These are phyloP conservation scores for Neonectria magnoliae DNA, from an alignment of 2,329 filamentous ascomycete genomes.

Conservation along the genomic window DNA sequence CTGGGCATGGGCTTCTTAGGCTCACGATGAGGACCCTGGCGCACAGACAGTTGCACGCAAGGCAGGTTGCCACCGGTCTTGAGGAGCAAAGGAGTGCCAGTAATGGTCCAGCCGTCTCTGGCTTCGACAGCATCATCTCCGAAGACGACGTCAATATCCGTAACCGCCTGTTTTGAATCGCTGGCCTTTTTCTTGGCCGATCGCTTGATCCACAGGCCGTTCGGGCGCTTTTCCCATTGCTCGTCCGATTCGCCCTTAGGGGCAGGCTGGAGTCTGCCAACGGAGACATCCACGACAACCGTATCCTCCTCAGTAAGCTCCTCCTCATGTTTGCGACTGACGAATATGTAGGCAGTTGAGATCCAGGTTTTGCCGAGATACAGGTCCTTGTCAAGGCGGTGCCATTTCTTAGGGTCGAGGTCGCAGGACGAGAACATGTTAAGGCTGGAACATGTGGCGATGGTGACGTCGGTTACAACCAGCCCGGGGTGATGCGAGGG, in stretches of 20 bases:
- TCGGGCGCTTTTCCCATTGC: conserved; percentile 80
- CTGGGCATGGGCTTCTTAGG: conserved; percentile 76
- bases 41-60: conserved; percentile 80
- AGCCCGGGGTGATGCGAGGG: conserved; percentile 86
- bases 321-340: conserved; percentile 86
- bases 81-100: conserved; percentile 77
- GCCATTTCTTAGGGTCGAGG: conserved; percentile 77
- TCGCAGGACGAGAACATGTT: conserved; percentile 81
- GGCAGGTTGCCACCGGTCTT: conserved; percentile 69
- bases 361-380: conserved; percentile 81
- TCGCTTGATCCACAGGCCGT: conserved; percentile 84
- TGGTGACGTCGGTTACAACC: conserved; percentile 85
- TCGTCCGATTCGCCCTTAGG: conserved; percentile 59
- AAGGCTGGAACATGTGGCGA: conserved; percentile 78
- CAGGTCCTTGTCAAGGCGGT: conserved; percentile 88
- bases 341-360: conserved; percentile 80
- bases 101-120: conserved; percentile 83
- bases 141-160: conserved; percentile 86
- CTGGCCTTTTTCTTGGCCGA: conserved; percentile 76
- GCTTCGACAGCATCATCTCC: conserved; percentile 93
- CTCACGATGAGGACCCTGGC: conserved; percentile 74
- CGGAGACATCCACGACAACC: conserved; percentile 81
- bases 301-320: conserved; percentile 79
- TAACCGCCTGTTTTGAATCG: conserved; percentile 79
- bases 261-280: conserved; percentile 77